Evolutionary conservation across 176 grass and related monocot species (phyloP).

Genomic region (Paspalum notatum): DNA sequence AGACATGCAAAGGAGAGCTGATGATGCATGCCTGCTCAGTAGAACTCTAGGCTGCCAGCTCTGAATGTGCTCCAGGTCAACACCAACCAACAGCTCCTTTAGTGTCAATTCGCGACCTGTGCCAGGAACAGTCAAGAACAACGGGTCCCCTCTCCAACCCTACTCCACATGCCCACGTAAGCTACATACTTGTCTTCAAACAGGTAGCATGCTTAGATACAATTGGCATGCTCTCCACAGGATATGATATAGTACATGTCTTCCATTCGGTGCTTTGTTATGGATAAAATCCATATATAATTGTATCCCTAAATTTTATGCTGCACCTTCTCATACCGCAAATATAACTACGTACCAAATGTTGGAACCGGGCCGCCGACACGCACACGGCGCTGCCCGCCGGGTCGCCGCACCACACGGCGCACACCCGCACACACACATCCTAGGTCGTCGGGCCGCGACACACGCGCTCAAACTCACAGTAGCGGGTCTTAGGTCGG

Average conservation of each 20-base stretch:
- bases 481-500: too few species aligned
- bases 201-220: not conserved
- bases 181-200: constrained; percentile 24
- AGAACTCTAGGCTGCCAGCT: constrained; percentile 20
- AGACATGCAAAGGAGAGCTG: not conserved
- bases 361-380: too few species aligned
- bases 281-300: not conserved
- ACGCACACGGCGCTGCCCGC: too few species aligned
- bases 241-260: not conserved
- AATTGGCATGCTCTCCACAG: not conserved
- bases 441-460: too few species aligned
- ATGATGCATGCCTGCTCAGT: not conserved
- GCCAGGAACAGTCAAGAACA: constrained; percentile 4
- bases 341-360: too few species aligned
- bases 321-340: too few species aligned
- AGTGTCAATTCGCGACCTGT: not conserved
- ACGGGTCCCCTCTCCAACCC: not conserved
- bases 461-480: too few species aligned
- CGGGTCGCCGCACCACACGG: too few species aligned
- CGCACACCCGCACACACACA: too few species aligned
- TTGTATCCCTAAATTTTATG: not conserved
- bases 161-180: not conserved
- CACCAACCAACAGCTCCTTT: constrained; percentile 25
- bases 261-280: too few species aligned
- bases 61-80: constrained; percentile 39